Base-by-base conservation (phyloP, 148 eudicot species). In the Rhododendron griersonianum region DNA sequence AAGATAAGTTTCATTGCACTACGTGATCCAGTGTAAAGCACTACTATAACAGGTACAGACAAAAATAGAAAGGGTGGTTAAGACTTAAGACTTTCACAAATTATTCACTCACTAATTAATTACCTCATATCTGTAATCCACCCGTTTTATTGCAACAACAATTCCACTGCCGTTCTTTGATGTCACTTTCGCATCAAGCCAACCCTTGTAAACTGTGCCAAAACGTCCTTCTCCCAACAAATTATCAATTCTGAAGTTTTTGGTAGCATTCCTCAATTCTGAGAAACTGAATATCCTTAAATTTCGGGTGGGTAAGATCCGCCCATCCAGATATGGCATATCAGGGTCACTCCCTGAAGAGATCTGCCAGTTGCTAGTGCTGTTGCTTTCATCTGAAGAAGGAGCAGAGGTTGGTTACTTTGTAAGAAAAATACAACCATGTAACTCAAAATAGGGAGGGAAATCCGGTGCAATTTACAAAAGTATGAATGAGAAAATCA, bases 331-430 rank as follows among this genome's bases (percentile, higher is more conserved):
- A 69, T 33, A 83, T 37, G 25, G 39, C 10, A 87, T 88, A 33
- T 91, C 91, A 25, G 91, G 79, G 39, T 88, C 89, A 61, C 94
- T 89, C 7, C 88, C 85, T 35, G 81, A 88, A 30, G 93, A 91
- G 80, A 91, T 93, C 44, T 51, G 91, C 86, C 95, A 91, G 83
- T 78, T 90, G 33, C 71, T 4, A 65, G 71, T n/a, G 30, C 0
- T n/a, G 11, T 65, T 65, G 71, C 71, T 65, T 23, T 65, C 71
- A 65, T 23, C 71, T 65, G 71, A 63, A 63, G 71, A 65, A 65
- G 71, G 71, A 65, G 28, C 3, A 10, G 28, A 30, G 8, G 71
- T n/a, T 65, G 3, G 13, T n/a, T 65, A 33, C 30, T 18, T 7
- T 21, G 21, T 61, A 19, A 23, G 67, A 61, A 59, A 59, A 19